These are phyloP conservation scores for Cercophora samala DNA, from an alignment of 495 filamentous ascomycete species.

Conservation along the genomic window DNA sequence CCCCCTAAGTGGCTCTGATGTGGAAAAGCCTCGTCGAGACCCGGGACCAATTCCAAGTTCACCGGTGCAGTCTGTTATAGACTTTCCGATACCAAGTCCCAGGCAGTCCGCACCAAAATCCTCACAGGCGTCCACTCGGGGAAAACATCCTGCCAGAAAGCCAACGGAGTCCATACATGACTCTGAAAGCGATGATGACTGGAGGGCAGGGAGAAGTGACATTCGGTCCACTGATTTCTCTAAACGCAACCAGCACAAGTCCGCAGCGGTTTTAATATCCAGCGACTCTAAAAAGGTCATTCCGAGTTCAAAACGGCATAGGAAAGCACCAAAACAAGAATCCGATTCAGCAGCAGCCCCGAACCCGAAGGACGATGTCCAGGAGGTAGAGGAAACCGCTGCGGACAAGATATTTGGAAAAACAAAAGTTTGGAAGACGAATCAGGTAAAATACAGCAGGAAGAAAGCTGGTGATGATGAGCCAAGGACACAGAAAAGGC, in stretches of 20 bases:
- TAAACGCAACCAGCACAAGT: background rate
- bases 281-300: background rate
- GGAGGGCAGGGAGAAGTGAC: background rate
- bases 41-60: background rate
- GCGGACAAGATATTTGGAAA: background rate
- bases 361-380: background rate
- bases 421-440: no score
- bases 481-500: background rate
- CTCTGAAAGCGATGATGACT: background rate
- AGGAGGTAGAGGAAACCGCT: background rate
- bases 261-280: background rate
- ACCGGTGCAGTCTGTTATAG: background rate
- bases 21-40: background rate
- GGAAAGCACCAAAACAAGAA: no score
- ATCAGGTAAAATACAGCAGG: background rate
- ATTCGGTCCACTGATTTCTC: background rate
- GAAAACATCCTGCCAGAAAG: background rate
- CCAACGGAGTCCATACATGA: background rate
- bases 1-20: background rate
- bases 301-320: background rate
- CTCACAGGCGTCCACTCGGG: background rate
- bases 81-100: background rate
- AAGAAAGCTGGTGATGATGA: background rate
- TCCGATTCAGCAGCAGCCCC: background rate
- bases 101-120: background rate